These are phyloP conservation scores for Lantana camara DNA, from an alignment of 257 asterid genomes.

Conservation along the genomic window DNA sequence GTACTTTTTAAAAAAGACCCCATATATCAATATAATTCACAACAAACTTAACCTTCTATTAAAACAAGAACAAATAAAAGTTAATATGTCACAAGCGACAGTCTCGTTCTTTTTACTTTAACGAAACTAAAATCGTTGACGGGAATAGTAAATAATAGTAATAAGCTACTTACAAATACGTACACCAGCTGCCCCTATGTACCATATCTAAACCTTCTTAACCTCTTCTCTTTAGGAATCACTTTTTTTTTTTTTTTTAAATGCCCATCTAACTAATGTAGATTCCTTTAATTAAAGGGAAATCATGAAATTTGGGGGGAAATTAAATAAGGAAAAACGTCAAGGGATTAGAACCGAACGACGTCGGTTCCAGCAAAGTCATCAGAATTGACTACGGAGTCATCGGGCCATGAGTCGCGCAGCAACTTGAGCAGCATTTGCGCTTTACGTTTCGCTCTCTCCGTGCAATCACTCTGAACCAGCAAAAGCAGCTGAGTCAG, in stretches of 20 bases:
- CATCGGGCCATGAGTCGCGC: conserved; percentile 82
- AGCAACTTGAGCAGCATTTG: conserved; percentile 86
- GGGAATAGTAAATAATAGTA: neutral
- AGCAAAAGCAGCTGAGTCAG: conserved; percentile 76
- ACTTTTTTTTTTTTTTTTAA: neutral
- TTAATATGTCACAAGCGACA: too few species aligned
- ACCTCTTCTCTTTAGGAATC: conserved; percentile 13
- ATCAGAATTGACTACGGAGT: conserved; percentile 59
- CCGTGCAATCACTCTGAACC: conserved; percentile 98
- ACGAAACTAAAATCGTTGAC: conserved; percentile 9
- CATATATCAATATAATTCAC: too few species aligned
- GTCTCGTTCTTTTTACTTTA: neutral
- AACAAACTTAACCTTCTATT: too few species aligned
- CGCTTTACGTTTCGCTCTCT: conserved; percentile 92
- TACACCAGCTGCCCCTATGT: conserved; percentile 36
- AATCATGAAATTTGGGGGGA: neutral
- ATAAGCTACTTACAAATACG: conserved; percentile 43
- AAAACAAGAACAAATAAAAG: too few species aligned
- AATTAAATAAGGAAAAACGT: neutral
- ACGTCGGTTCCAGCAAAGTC: conserved; percentile 78
- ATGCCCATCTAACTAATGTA: conserved; percentile 4
- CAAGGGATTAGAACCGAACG: conserved; percentile 69
- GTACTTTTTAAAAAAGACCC: too few species aligned
- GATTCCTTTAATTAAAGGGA: neutral
- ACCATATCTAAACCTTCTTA: conserved; percentile 30